phyloP scores from a whole-genome alignment of 225 moss, liverwort and hornwort genomes.

The Pseudoscleropodium purum region DNA sequence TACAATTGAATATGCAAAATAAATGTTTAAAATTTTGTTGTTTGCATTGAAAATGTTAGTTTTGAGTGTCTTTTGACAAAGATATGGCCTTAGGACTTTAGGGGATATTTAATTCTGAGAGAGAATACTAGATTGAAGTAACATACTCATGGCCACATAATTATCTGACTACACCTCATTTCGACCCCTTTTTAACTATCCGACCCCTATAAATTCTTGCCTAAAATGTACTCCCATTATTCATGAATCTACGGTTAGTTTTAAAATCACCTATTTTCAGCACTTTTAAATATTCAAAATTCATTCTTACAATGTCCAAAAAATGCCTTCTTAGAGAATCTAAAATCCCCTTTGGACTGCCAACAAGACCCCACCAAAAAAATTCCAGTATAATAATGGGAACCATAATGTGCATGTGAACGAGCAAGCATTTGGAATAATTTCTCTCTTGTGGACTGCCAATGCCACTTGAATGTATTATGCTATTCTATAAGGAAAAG shows the following conservation, averaged over 20 bases:
- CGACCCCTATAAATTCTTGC: too few species aligned
- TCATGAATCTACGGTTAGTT: fast-evolving
- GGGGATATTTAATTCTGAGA: fast-evolving
- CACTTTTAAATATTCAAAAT: too few species aligned
- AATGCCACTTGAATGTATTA: background rate
- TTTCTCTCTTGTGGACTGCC: background rate
- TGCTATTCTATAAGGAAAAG: background rate
- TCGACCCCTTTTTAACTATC: too few species aligned
- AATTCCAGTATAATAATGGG: too few species aligned
- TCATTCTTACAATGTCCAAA: too few species aligned
- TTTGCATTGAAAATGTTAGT: fast-evolving
- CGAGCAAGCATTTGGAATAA: background rate
- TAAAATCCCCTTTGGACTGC: too few species aligned
- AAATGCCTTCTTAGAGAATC: too few species aligned
- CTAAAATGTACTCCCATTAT: too few species aligned
- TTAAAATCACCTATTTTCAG: too few species aligned
- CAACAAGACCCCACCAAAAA: too few species aligned
- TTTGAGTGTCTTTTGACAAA: fast-evolving
- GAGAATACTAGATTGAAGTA: background rate
- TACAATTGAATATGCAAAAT: fast-evolving
- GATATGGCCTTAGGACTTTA: background rate
- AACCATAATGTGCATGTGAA: background rate
- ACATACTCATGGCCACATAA: fast-evolving
- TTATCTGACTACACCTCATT: too few species aligned
- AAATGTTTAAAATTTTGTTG: background rate